Percentiles rank a stretch among this genome's conserved stretches.
phyloP scores from a whole-genome alignment of 345 rosid genomes.

The Eucalyptus victrix region DNA sequence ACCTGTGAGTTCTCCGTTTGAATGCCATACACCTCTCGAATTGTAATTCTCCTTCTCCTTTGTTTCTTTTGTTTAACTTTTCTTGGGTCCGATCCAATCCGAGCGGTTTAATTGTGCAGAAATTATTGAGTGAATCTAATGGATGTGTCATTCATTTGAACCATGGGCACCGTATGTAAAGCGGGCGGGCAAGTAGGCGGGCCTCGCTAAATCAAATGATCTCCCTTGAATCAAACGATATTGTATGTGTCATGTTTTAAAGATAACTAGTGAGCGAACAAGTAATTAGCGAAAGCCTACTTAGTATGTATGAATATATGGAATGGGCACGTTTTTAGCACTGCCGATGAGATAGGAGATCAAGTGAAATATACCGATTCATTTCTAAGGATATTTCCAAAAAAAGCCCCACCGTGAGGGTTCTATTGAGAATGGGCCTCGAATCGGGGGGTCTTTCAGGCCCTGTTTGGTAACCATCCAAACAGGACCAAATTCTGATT shows the following conservation, averaged over 20 bases:
- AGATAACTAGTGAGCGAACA: background rate
- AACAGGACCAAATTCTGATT: too few relatives aligned
- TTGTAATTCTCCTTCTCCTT: background rate
- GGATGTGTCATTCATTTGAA: background rate
- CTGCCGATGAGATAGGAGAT: background rate
- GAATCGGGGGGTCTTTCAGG: too few relatives aligned
- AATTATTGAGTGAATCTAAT: background rate
- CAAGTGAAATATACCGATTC: background rate
- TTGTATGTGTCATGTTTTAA: background rate
- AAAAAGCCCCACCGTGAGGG: too few relatives aligned
- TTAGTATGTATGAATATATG: background rate
- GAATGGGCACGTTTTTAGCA: background rate
- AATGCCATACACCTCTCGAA: background rate
- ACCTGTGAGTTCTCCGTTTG: background rate
- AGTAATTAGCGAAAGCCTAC: background rate
- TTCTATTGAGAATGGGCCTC: too few relatives aligned
- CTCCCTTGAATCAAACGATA: background rate
- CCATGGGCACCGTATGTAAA: fast-evolving
- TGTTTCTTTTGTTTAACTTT: background rate
- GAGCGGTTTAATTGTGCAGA: background rate
- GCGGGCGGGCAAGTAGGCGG: background rate
- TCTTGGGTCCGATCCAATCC: fast-evolving
- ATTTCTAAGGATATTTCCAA: background rate
- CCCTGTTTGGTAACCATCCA: too few relatives aligned
- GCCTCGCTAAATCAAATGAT: background rate